phyloP scores from a whole-genome alignment of 2,329 filamentous ascomycete genomes.

The Cladosporium sp. region DNA sequence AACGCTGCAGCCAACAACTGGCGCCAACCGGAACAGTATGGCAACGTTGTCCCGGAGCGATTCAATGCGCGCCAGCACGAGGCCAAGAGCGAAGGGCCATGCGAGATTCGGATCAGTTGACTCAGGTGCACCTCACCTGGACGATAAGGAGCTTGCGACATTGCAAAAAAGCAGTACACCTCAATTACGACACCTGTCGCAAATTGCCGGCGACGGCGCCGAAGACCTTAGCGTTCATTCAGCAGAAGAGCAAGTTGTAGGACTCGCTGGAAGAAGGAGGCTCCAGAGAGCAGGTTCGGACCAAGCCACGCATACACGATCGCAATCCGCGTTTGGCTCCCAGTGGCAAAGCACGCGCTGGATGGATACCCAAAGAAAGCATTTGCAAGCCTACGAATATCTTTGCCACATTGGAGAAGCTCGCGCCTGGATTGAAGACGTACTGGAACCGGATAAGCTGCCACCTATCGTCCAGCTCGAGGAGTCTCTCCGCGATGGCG shows the following conservation, averaged over 20 bases:
- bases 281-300: constrained; percentile 63
- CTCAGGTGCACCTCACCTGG: constrained; percentile 25
- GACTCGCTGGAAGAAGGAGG: constrained; percentile 75
- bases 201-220: constrained; percentile 63
- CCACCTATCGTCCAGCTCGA: constrained; percentile 92
- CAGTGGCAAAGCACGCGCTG: constrained; percentile 72
- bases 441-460: constrained; percentile 71
- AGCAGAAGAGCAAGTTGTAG: constrained; percentile 78
- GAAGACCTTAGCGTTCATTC: constrained; percentile 78
- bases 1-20: background rate
- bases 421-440: constrained; percentile 97
- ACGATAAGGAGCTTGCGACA: constrained; percentile 62
- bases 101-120: constrained; percentile 30
- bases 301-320: constrained; percentile 48
- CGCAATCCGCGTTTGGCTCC: constrained; percentile 28
- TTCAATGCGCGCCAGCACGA: constrained; percentile 31
- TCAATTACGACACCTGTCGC: constrained; percentile 84
- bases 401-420: constrained; percentile 98
- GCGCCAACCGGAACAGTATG: constrained; percentile 24
- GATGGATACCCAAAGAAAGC: constrained; percentile 99
- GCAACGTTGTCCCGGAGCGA: constrained; percentile 34
- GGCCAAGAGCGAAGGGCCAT: constrained; percentile 28
- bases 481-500: constrained; percentile 84
- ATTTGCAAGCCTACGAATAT: constrained; percentile 95
- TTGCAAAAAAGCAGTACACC: constrained; percentile 85